A percentile compares a stretch with the other conserved stretches of the same genome.
Conservation (phyloP, 345 rosid species). For the Brassica carinata region DNA sequence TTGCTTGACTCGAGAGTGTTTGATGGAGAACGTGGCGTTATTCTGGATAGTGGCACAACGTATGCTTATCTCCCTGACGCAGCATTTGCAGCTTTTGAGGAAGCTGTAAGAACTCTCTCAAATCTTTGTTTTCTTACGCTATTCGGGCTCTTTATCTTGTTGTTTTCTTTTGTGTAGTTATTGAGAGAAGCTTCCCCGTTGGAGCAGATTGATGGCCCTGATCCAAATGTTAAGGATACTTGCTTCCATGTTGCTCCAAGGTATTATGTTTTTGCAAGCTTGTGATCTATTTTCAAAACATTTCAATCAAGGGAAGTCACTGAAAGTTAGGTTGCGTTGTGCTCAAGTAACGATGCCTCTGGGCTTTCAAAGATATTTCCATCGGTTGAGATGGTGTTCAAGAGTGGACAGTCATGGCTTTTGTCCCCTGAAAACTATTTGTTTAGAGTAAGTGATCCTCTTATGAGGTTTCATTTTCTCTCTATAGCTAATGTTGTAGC, state of each 20-base stretch:
- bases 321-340: slow-evolving; percentile 27
- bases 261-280: slow-evolving; percentile 41
- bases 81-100: no score
- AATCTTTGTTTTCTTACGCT: no score
- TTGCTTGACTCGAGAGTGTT: no score
- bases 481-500: background rate
- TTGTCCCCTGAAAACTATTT: slow-evolving; percentile 90
- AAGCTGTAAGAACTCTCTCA: no score
- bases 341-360: slow-evolving; percentile 44
- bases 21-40: no score
- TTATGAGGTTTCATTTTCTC: background rate
- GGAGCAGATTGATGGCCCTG: no score
- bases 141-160: no score
- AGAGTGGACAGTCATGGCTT: slow-evolving; percentile 61
- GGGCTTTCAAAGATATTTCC: slow-evolving; percentile 54
- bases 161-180: background rate
- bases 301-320: slow-evolving; percentile 6
- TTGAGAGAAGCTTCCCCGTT: no score
- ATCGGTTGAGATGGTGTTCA: slow-evolving; percentile 68
- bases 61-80: no score
- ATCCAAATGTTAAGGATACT: no score
- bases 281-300: background rate
- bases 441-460: slow-evolving; percentile 58
- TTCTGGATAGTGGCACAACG: no score
- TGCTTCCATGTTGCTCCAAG: slow-evolving; percentile 65